Percentiles rank a stretch among this genome's conserved stretches.
phyloP scores from a whole-genome alignment of 179 eudicot species.

The Drosera spatulata region DNA sequence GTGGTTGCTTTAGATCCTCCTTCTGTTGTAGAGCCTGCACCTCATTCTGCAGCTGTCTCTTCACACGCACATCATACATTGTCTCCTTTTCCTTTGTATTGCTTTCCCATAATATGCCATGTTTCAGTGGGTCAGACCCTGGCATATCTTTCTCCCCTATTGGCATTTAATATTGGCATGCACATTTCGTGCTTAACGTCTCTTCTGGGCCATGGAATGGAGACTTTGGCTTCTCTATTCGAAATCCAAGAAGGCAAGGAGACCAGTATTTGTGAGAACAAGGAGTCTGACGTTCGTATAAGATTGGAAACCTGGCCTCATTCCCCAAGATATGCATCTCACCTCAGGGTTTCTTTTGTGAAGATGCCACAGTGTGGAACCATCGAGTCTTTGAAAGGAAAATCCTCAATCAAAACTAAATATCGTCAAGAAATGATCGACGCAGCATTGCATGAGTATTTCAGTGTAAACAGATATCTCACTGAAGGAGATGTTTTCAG shows the following conservation, averaged over 20 bases:
- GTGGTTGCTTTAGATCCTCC: conserved; percentile 79
- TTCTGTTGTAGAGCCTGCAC: conserved; percentile 13
- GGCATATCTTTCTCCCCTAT: conserved; percentile 74
- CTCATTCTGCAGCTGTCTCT: conserved; percentile 15
- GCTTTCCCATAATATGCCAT: conserved; percentile 19
- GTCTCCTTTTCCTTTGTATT: conserved; percentile 53
- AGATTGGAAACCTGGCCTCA: conserved; percentile 49
- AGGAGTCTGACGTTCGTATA: conserved; percentile 28
- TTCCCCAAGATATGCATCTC: conserved; percentile 78
- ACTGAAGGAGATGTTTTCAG: conserved; percentile 68
- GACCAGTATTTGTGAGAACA: conserved; percentile 18
- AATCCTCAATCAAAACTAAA: conserved; percentile 61
- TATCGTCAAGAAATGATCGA: conserved; percentile 88
- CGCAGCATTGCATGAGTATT: conserved; percentile 65
- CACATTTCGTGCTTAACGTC: conserved; percentile 72
- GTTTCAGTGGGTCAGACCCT: conserved; percentile 28
- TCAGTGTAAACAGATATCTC: conserved; percentile 70
- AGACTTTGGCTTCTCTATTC: conserved; percentile 53
- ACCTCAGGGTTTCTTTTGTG: conserved; percentile 75
- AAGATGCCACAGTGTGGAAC: conserved; percentile 84
- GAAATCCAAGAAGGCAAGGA: conserved; percentile 25
- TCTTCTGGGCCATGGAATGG: conserved; percentile 62
- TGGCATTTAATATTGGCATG: conserved; percentile 73
- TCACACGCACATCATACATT: conserved; percentile 24
- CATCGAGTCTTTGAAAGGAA: conserved; percentile 60